Evolutionary conservation across 179 eudicot species (phyloP).

Genomic region (Silene vulgaris): DNA sequence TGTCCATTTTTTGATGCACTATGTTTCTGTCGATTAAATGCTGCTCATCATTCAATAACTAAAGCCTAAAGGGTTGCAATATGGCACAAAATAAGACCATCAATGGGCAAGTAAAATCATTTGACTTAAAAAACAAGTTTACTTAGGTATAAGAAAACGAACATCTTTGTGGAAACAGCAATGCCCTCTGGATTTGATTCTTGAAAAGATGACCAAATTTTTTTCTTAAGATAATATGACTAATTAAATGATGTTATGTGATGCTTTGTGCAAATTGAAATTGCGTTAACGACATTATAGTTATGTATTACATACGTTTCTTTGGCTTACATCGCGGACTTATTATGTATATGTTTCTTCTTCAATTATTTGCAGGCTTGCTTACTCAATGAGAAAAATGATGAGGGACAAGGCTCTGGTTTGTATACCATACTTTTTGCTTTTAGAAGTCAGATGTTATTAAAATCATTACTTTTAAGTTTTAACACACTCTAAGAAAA

Average conservation of each 20-base stretch:
- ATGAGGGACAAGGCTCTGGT: constrained; percentile 97
- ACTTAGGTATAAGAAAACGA: not conserved
- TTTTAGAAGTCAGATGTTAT: no score
- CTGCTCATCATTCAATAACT: no score
- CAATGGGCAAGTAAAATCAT: not conserved
- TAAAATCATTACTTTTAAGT: no score
- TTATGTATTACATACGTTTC: not conserved
- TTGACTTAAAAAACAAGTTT: constrained; percentile 3
- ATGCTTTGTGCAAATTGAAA: not conserved
- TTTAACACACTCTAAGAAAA: no score
- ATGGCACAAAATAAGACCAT: no score
- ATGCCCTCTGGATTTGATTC: not conserved
- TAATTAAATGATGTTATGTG: not conserved
- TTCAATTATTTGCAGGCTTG: constrained; percentile 55
- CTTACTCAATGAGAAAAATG: constrained; percentile 98
- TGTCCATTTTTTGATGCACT: no score
- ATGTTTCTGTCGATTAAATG: no score
- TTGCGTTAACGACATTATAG: not conserved
- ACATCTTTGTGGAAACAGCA: not conserved
- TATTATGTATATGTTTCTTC: not conserved
- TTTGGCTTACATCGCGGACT: not conserved
- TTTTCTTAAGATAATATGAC: not conserved
- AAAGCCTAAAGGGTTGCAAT: no score
- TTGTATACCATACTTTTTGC: constrained; percentile 24
- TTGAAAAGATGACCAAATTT: not conserved